phyloP scores from a whole-genome alignment of 495 filamentous ascomycete species.

The Cairneyella variabilis region DNA sequence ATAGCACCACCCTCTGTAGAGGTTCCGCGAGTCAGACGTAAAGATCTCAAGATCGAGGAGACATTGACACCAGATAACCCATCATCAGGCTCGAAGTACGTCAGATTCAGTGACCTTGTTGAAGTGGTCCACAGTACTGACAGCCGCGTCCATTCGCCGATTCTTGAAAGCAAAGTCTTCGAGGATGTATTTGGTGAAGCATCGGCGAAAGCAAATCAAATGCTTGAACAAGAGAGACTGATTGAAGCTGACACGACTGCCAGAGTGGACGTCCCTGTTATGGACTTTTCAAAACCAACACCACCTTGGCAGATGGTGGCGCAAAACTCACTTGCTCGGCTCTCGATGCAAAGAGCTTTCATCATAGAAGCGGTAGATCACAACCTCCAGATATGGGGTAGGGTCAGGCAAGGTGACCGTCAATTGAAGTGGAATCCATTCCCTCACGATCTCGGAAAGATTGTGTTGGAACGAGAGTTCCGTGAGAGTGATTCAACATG shows the following conservation, averaged over 20 bases:
- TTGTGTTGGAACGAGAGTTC: conserved; percentile 30
- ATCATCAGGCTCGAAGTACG: conserved; percentile 30
- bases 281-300: conserved; percentile 56
- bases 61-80: conserved; percentile 35
- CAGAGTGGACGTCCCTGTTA: conserved; percentile 51
- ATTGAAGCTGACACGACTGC: conserved; percentile 52
- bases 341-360: conserved; percentile 6
- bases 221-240: conserved; percentile 59
- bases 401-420: conserved; percentile 36
- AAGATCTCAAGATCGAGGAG: conserved; percentile 39
- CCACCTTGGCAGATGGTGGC: conserved; percentile 49
- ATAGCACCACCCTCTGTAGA: conserved; percentile 22
- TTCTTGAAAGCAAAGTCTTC: conserved; percentile 39
- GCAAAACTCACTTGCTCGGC: neutral
- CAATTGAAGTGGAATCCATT: conserved; percentile 47
- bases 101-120: conserved; percentile 33
- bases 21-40: conserved; percentile 25
- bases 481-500: conserved; percentile 24
- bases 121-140: conserved; percentile 8
- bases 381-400: conserved; percentile 31
- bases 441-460: conserved; percentile 29
- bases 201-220: conserved; percentile 30
- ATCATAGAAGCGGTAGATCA: conserved; percentile 6
- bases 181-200: conserved; percentile 35
- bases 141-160: conserved; percentile 30